Conservation (phyloP, 2,329 filamentous ascomycete species). For the Diaporthe destruens region DNA sequence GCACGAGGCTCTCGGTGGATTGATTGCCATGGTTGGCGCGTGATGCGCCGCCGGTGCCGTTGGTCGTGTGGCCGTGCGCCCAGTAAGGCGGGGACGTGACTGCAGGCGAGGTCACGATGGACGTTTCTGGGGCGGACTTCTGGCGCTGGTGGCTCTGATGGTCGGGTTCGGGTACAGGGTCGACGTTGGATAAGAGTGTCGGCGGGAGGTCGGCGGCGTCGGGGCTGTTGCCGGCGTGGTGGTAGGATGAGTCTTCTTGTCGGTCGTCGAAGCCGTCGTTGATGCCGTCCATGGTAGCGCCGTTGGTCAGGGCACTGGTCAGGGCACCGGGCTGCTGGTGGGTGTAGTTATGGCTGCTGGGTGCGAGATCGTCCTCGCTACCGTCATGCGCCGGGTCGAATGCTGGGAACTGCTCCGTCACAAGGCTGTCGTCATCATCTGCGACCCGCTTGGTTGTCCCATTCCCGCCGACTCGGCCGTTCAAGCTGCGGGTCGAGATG, state of each 20-base stretch:
- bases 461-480: conserved; percentile 36
- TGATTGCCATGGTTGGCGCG: conserved; percentile 54
- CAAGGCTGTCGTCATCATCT: conserved; percentile 39
- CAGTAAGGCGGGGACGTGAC: conserved; percentile 61
- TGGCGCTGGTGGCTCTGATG: neutral
- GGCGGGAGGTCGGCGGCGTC: conserved; percentile 15
- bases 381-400: conserved; percentile 42
- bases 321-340: conserved; percentile 25
- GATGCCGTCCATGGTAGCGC: neutral
- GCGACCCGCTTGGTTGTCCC: conserved; percentile 30
- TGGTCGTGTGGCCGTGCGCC: conserved; percentile 48
- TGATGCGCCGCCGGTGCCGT: conserved; percentile 47
- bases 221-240: conserved; percentile 5
- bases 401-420: conserved; percentile 41
- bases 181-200: conserved; percentile 27
- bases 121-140: conserved; percentile 4
- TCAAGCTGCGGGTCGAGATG: conserved; percentile 35
- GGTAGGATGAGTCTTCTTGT: neutral
- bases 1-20: conserved; percentile 64
- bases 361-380: conserved; percentile 30
- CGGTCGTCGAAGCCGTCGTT: neutral
- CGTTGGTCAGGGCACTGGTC: neutral
- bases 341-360: conserved; percentile 35
- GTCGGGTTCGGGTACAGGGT: conserved; percentile 31
- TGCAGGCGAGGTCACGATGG: conserved; percentile 44